phyloP scores from a whole-genome alignment of 2,329 filamentous ascomycete genomes.

The Alternaria rosae region DNA sequence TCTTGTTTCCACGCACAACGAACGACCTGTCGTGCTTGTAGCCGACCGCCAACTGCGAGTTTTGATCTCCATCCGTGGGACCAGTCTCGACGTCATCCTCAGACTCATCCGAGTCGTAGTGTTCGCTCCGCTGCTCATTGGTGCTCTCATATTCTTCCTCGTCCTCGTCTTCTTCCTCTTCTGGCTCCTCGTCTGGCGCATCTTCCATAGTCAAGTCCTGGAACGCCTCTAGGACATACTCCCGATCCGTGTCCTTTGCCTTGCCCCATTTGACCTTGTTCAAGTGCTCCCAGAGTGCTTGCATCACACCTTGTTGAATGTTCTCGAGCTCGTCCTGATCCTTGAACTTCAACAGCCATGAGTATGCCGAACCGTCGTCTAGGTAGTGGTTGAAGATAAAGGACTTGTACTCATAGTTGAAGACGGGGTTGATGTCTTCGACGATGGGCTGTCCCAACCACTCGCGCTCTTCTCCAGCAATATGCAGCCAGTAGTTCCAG shows the following conservation, averaged over 20 bases:
- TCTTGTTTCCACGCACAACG: constrained; percentile 95
- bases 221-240: constrained; percentile 95
- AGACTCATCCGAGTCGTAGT: constrained; percentile 79
- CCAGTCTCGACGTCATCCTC: constrained; percentile 75
- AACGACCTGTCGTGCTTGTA: constrained; percentile 98
- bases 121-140: constrained; percentile 73
- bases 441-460: constrained; percentile 88
- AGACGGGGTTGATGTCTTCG: constrained; percentile 95
- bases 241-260: constrained; percentile 87
- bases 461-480: constrained; percentile 75
- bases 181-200: constrained; percentile 62
- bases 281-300: constrained; percentile 93
- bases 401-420: constrained; percentile 98
- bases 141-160: constrained; percentile 69
- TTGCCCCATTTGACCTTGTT: constrained; percentile 96
- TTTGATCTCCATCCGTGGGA: constrained; percentile 81
- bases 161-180: constrained; percentile 65
- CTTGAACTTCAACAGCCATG: constrained; percentile 92
- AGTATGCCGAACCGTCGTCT: constrained; percentile 87
- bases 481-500: constrained; percentile 96
- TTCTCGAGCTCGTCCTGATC: constrained; percentile 80
- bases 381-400: constrained; percentile 99
- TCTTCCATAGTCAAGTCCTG: constrained; percentile 95
- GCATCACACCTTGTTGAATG: constrained; percentile 94
- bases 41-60: constrained; percentile 92